phyloP scores from a whole-genome alignment of 2,329 filamentous ascomycete species.

The Madurella mycetomatis region DNA sequence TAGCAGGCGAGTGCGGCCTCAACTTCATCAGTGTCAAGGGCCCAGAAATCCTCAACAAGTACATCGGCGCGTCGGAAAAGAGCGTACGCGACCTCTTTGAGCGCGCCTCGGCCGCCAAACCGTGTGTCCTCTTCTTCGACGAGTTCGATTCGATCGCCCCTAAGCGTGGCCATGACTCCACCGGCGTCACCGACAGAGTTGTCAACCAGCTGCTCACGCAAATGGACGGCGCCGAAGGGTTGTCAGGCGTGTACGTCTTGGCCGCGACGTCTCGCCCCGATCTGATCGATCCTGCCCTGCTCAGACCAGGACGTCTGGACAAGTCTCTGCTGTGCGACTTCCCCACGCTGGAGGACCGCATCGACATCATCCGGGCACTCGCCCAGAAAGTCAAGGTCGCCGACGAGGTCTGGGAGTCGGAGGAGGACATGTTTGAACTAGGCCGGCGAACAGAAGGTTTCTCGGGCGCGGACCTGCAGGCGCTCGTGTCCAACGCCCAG shows the following conservation, averaged over 20 bases:
- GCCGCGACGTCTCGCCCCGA: conserved; percentile 92
- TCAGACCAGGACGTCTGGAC: conserved; percentile 87
- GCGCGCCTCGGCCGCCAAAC: conserved; percentile 80
- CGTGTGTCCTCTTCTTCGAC: conserved; percentile 96
- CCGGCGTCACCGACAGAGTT: conserved; percentile 95
- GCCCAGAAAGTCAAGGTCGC: conserved; percentile 73
- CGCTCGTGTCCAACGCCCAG: conserved; percentile 92
- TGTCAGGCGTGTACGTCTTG: conserved; percentile 92
- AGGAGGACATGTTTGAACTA: conserved; percentile 63
- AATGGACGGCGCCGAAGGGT: conserved; percentile 96
- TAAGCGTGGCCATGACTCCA: conserved; percentile 94
- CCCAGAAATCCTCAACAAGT: conserved; percentile 97
- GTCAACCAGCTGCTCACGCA: conserved; percentile 98
- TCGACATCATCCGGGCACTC: conserved; percentile 86
- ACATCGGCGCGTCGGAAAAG: conserved; percentile 97
- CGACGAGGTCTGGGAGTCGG: conserved; percentile 55
- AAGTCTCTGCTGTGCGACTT: conserved; percentile 92
- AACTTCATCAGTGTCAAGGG: conserved; percentile 99
- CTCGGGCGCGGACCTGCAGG: conserved; percentile 90
- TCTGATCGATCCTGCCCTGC: conserved; percentile 87
- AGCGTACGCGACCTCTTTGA: conserved; percentile 93
- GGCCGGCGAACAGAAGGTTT: conserved; percentile 81
- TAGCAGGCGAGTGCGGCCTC: conserved; percentile 95
- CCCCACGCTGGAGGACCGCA: conserved; percentile 70
- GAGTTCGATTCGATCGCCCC: conserved; percentile 98